Evolutionary conservation across 2,329 filamentous ascomycete species (phyloP).

Genomic region (Botrytis deweyae): DNA sequence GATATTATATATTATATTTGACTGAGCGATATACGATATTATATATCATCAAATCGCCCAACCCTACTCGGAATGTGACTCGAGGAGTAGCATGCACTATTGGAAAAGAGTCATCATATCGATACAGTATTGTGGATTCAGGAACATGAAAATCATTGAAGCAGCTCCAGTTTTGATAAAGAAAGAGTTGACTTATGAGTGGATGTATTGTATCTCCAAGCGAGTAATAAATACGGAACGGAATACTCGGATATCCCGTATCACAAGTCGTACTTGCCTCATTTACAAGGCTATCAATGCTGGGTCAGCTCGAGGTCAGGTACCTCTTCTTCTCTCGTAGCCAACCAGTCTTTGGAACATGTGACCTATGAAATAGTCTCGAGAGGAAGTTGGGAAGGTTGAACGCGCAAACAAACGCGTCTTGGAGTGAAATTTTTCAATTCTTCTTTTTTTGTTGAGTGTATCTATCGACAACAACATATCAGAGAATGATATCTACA

Average conservation of each 20-base stretch:
- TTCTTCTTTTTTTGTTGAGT: background rate
- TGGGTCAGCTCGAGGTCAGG: background rate
- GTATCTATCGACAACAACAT: background rate
- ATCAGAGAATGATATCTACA: background rate
- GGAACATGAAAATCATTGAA: background rate
- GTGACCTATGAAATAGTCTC: background rate
- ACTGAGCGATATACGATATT: no score
- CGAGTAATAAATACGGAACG: background rate
- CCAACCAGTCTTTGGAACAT: background rate
- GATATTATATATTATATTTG: no score
- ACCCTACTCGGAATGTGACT: background rate
- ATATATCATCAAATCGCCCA: no score
- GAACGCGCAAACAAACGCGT: constrained; percentile 10
- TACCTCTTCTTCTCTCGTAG: background rate
- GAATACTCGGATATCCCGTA: background rate
- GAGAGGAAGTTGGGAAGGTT: background rate
- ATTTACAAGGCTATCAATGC: background rate
- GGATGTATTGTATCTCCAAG: background rate
- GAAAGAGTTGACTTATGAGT: background rate
- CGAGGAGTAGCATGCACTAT: background rate
- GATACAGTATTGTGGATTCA: background rate
- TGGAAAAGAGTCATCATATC: background rate
- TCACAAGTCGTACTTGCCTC: background rate
- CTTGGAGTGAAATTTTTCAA: background rate
- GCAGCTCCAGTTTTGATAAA: constrained; percentile 8